Conservation (phyloP, 441 rosid genomes). For the Bocquillonia castaneifolia region DNA sequence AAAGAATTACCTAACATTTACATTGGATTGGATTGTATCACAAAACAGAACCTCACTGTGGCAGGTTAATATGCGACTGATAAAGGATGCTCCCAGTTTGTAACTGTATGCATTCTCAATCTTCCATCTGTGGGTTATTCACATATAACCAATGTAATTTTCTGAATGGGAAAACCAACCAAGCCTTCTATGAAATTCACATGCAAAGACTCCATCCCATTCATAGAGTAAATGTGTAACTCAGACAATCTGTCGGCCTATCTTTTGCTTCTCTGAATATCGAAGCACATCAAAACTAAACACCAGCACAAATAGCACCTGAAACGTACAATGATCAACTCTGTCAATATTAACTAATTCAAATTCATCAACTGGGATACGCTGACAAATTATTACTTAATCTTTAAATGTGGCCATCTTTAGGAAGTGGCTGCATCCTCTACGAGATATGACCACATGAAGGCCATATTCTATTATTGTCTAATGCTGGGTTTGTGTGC, state of each 20-base stretch:
- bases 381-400: background rate
- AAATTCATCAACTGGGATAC: background rate
- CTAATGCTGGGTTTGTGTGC: background rate
- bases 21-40: background rate
- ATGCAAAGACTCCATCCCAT: background rate
- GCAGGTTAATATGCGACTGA: background rate
- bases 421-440: too few relatives aligned
- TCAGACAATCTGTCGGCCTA: background rate
- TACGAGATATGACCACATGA: background rate
- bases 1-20: conserved; percentile 14
- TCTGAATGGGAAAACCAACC: background rate
- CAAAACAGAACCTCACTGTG: background rate
- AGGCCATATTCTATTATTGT: background rate
- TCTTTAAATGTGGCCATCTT: background rate
- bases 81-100: background rate
- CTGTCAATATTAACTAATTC: too few relatives aligned
- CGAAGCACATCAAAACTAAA: conserved; percentile 34
- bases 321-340: conserved; percentile 24
- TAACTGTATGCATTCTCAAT: background rate
- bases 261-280: background rate
- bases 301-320: conserved; percentile 92
- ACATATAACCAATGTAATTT: background rate
- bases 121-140: conserved; percentile 2
- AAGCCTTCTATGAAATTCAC: background rate
- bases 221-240: background rate